Percentiles rank a stretch among this genome's conserved stretches.
Conservation (phyloP, 202 grass and related monocot species). For the Setaria viridis region DNA sequence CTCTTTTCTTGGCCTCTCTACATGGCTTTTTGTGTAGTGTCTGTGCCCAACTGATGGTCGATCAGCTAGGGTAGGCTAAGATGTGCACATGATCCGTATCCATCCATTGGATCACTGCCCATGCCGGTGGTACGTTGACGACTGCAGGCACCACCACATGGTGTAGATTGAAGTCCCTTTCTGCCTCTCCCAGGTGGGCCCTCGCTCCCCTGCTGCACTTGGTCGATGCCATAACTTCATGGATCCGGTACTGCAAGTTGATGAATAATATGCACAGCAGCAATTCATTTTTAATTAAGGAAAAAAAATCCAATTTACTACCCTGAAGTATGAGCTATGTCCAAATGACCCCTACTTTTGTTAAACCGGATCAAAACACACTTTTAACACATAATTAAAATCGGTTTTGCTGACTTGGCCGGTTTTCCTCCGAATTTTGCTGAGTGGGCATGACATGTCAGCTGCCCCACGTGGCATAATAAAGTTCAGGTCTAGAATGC, state of each 20-base stretch:
- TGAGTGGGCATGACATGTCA: too few species aligned
- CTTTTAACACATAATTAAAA: too few species aligned
- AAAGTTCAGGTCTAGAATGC: too few species aligned
- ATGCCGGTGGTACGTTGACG: slow-evolving; percentile 37
- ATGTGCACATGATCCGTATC: slow-evolving; percentile 25
- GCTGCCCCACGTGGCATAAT: too few species aligned
- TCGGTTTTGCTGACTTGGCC: too few species aligned
- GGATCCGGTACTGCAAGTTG: slow-evolving; percentile 25
- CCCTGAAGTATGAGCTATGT: too few species aligned
- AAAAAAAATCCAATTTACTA: too few species aligned
- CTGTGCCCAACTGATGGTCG: slow-evolving; percentile 5
- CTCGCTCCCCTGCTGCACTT: slow-evolving; percentile 23
- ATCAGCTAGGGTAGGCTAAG: slow-evolving; percentile 17
- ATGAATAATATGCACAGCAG: not conserved
- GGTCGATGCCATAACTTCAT: slow-evolving; percentile 37
- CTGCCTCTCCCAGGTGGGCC: slow-evolving; percentile 28
- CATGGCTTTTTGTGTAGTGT: slow-evolving; percentile 30
- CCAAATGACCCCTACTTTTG: too few species aligned
- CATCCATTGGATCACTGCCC: slow-evolving; percentile 32
- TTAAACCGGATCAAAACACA: too few species aligned
- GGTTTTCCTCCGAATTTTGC: too few species aligned
- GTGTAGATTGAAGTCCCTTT: slow-evolving; percentile 55
- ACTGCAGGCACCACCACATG: slow-evolving; percentile 14
- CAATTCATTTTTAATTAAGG: not conserved
- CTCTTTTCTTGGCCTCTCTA: slow-evolving; percentile 12